Base-by-base conservation (phyloP, 768 basidiomycete genomes). In the Russula abietina region DNA sequence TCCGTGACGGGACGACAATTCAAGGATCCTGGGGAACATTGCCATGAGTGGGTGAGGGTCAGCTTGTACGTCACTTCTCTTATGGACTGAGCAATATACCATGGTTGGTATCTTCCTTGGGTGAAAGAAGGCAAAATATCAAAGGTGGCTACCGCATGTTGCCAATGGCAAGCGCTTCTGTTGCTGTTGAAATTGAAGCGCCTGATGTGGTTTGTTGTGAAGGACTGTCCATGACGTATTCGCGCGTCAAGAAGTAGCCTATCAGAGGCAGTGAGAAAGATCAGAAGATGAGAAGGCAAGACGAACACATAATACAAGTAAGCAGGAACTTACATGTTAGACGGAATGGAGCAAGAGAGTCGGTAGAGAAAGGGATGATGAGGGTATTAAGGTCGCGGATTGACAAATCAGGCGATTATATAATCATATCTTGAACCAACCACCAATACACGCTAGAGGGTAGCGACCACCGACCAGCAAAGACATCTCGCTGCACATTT, bases 181-280 rank as follows among this genome's bases (percentile, higher is more conserved):
- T 46, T 67, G 86, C 69, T 83, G 88, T 73, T 93, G 68, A 93
- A 93, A n/a, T n/a, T n/a, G n/a, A n/a, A n/a, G 62, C 88, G 83
- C 56, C 91, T 91, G 70, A 93, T 93, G 75, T 93, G 86, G 72
- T 92, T 93, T 66, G 91, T 91, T 52, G 93, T 91, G 70, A 87
- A n/a, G n/a, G n/a, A 90, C 72, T n/a, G n/a, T n/a, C n/a, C n/a
- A n/a, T 83, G 83, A 63, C 91, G 87, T 54, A 90, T 89, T 71
- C 88, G 83, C 76, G 93, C 91, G 79, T 93, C 91, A 74, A 91
- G 90, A 65, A 91, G 76, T 59, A 88, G 87, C 91, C 90, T 49
- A n/a, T 33, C 92, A 50, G 17, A 36, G 32, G 30, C 38, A 1
- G 22, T 30, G 19, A n/a, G 24, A 46, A 26, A 16, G 55, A 59